Evolutionary conservation across 2,329 filamentous ascomycete genomes (phyloP), one percentile per base, ranked within the genome.

Genomic region (Neonectria coccinea): DNA sequence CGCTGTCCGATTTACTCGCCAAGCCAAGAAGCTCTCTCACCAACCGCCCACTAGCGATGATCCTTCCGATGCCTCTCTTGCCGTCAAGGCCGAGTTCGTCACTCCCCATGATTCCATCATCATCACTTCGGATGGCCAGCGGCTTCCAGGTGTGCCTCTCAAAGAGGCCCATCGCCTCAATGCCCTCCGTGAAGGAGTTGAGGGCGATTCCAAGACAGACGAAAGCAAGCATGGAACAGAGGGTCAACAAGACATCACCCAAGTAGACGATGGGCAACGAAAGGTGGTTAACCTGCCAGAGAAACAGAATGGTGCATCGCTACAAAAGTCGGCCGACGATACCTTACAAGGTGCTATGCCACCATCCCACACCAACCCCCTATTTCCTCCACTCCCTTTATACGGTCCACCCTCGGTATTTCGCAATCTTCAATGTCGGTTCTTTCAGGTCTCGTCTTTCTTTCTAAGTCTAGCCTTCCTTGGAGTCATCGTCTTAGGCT

Each of bases 311-410:
- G 78, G 76, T 56, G 74, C 75, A 29, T 69, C 76, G 6, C 70
- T 81, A 60, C 76, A 84, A 65, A 82, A 81, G 59, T 81, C 83
- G 4, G 80, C 82, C 36, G 83, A 82, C 25, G 82, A 78, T 12
- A 83, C 83, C 16, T 70, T 88, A 18, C 77, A 79, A 47, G 79
- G 76, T 62, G 75, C 83, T 14, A 85, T 84, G 79, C 89, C 91
- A 0, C 88, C 89, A 1, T 89, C 89, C 8, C 86, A 88, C 67
- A 94, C 92, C 2, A 90, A 94, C 70, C 91, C 92, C 3, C 81
- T 97, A 5, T 97, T 97, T 69, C 94, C 94, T 6, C 92, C 93
- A 2, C 79, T 97, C 9, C 94, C 94, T 0, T 82, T 93, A 1
- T 97, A 97, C 72, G 92, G 92, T 0, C 91, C 93, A 0, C 89